A percentile compares a stretch with the other conserved stretches of the same genome.
Evolutionary conservation across 2,329 filamentous ascomycete species (phyloP).

Genomic region (Nothophaeocryptopus gaeumannii): DNA sequence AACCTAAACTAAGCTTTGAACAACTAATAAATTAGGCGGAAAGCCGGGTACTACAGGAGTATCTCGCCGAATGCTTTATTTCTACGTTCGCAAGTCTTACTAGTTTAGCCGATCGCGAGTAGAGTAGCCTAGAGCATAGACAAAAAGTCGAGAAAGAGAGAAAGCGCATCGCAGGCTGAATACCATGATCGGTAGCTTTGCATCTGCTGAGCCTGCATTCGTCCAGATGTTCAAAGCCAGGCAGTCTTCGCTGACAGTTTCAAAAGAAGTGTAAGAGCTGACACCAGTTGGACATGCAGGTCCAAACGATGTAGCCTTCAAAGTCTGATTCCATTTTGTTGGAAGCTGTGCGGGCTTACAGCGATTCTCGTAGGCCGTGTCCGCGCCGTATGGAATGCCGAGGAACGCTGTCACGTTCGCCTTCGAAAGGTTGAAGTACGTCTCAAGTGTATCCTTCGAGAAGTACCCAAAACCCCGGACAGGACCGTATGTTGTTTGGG

Average conservation of each 20-base stretch:
- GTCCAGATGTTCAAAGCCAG: slow-evolving; percentile 13
- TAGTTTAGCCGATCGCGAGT: no score
- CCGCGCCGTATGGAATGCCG: slow-evolving; percentile 14
- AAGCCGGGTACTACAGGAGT: no score
- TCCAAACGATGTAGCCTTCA: not conserved
- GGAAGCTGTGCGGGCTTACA: slow-evolving; percentile 13
- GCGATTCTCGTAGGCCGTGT: slow-evolving; percentile 15
- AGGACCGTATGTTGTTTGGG: slow-evolving; percentile 4
- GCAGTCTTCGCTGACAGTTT: slow-evolving; percentile 9
- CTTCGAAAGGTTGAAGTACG: slow-evolving; percentile 5
- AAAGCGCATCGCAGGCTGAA: no score
- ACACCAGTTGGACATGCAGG: slow-evolving; percentile 1
- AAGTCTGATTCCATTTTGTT: not conserved
- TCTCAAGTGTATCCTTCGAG: slow-evolving; percentile 5
- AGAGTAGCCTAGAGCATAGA: no score
- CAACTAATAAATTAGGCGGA: no score
- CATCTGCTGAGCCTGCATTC: not conserved
- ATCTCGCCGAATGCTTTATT: no score
- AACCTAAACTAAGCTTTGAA: no score
- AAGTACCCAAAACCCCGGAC: slow-evolving; percentile 9
- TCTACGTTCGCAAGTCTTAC: no score
- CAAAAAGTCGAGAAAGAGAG: no score
- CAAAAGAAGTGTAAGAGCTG: not conserved
- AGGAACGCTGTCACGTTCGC: slow-evolving; percentile 16
- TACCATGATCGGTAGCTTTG: slow-evolving; percentile 10